Base-by-base conservation (phyloP, 371 early-diverging fungal genomes). In the Nematocida sp. region DNA sequence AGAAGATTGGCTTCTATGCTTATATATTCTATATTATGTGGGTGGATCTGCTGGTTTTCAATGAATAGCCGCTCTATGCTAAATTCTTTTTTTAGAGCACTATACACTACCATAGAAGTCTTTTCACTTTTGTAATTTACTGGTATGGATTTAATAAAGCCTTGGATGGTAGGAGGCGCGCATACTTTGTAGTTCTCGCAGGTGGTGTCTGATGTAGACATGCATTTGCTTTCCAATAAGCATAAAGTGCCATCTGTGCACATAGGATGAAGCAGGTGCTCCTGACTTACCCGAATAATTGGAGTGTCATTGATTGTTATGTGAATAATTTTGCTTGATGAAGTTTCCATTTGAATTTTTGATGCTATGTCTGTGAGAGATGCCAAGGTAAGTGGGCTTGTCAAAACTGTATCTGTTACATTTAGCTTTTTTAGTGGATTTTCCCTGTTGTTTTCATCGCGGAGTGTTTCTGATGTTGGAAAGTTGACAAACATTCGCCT, bases 341-440 rank as follows among this genome's bases (percentile, higher is more conserved):
- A 40, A 23, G 64, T 20, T 23, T 20, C n/a, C 15, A 7, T 33
- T 23, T 64, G 64, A 7, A 42, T 42, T 27, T 64, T 27, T 64
- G 64, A 40, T 33, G 42, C 64, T 23, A 64, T 39, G 4, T 27
- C 64, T 0, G 64, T 33, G 23, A 64, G 64, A 11, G 13, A 33
- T 7, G 64, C 7, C 18, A 42, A 23, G 13, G 64, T 64, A 45
- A 64, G 64, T 6, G 64, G 64, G 64, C 64, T 64, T 33, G 42
- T 13, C 1, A 64, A 42, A 64, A 64, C 42, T 15, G 64, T 64
- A 42, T 64, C 64, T 44, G 45, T 45, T 11, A 64, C 64, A 23
- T 64, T 64, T 15, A 64, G 64, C 23, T 44, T 64, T 42, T 64
- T 64, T 42, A 64, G 64, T n/a, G 64, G 64, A 27, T 42, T 64